Base-by-base conservation (phyloP, 2,329 filamentous ascomycete genomes). In the Neocucurbitaria cava region DNA sequence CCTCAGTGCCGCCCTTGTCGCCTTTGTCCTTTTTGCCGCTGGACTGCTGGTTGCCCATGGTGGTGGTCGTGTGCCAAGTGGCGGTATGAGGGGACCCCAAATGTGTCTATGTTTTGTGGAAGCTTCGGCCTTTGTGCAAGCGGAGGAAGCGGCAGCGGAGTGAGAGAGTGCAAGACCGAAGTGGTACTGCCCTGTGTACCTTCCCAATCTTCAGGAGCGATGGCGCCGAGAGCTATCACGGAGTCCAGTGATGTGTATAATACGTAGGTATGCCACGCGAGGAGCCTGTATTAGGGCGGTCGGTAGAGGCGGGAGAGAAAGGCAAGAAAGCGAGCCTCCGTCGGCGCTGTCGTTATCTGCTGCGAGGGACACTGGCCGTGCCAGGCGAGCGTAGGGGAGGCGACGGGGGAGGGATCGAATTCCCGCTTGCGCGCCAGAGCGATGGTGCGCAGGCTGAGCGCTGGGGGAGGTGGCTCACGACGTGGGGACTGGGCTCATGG, bases 21-120 rank as follows among this genome's bases (percentile, higher is more conserved):
- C 78, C 77, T 54, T 75, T 77, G 54, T 74, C 76, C 59, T 77
- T 78, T 58, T 77, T 77, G 63, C 79, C 78, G 77, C 85, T 89
- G 66, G 90, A 92, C 68, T 82, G 83, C 77, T 90, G 86, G 77
- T 92, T 92, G 73, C 90, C 90, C 90, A 93, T 93, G 65, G 58
- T 77, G 69, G 85, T 82, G 64, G 52, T 39, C 41, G 47, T 54
- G 49, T 51, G 50, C 46, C 49, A 49, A 52, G 50, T 28, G 39
- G 54, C 52, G 18, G 48, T 51, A 46, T 51, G 59, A 31, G 15
- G 40, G 15, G 48, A 24, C 36, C 49, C 48, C 45, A 41, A 47
- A 51, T 51, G 56, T 54, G 38, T 55, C 44, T 49, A 46, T 57
- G 54, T 49, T 31, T 62, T 31, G 40, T 46, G 39, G 17, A 40